Base-by-base conservation (phyloP, 495 filamentous ascomycete genomes). In the Aspergillus baeticus region DNA sequence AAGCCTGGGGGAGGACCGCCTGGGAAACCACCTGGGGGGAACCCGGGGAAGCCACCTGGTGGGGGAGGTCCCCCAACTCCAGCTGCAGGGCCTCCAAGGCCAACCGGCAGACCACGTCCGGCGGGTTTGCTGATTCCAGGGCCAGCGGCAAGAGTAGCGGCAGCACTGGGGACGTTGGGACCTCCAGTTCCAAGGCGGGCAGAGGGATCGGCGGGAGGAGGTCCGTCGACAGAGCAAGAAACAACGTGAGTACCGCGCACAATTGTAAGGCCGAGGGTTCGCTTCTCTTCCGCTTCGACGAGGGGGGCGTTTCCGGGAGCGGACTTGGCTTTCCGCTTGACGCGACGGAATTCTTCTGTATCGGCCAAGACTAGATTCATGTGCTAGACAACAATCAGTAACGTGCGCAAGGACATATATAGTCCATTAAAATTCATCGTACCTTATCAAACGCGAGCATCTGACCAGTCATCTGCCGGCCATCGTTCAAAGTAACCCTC, bases 341-440 rank as follows among this genome's bases (percentile, higher is more conserved):
- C 90, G 62, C 89, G 88, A 65, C 94, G 92, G 74, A 97, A 98
- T 74, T 99, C 94, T 83, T 99, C 94, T 67, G 95, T 97, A 67
- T 99, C 94, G 69, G 93, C 95, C 44, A 99, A 86, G 57, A 99
- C 94, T 57, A 99, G 85, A 73, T 99, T 99, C 95, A 98, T 97
- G 72, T 98, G 94, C 91, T 97, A 58, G 44, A 42, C 13, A 36
- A 54, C 44, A 39, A 22, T 41, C 56, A 22, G 29, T 66, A 57
- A 73, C 57, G 74, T 13, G 22, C 26, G 33, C 20, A 31, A 4
- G 3, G 17, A 31, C 36, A 33, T 1, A n/a, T n/a, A 15, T 29
- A 10, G 10, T 11, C 14, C 31, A 34, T 49, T 26, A 37, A 2
- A 14, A 35, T 37, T 23, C 4, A 33, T 47, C 21, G 37, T 73